phyloP scores from a whole-genome alignment of 768 basidiomycete genomes.

The Lentinula sp. region DNA sequence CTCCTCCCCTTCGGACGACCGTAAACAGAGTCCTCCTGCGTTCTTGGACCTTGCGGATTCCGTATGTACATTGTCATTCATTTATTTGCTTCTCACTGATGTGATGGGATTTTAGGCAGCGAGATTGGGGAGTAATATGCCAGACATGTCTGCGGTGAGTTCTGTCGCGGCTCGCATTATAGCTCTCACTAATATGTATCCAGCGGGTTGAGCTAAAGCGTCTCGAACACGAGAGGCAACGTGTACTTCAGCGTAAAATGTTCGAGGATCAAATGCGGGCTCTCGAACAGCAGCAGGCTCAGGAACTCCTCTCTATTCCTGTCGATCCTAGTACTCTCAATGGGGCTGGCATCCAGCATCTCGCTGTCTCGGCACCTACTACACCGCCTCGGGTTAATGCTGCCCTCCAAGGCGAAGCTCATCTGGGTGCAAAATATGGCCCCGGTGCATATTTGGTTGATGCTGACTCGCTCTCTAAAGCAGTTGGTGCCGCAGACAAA shows the following conservation, averaged over 20 bases:
- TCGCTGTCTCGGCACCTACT: slow-evolving; percentile 86
- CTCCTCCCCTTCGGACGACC: slow-evolving; percentile 51
- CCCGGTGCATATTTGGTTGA: slow-evolving; percentile 47
- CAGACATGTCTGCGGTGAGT: slow-evolving; percentile 83
- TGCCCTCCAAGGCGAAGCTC: slow-evolving; percentile 54
- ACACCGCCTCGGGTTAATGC: slow-evolving; percentile 80
- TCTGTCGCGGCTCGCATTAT: neutral
- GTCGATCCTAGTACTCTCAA: slow-evolving; percentile 41
- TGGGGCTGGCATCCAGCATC: slow-evolving; percentile 53
- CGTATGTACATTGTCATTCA: slow-evolving; percentile 40
- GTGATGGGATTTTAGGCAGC: slow-evolving; percentile 50
- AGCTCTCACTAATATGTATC: slow-evolving; percentile 5
- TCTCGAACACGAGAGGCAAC: slow-evolving; percentile 87
- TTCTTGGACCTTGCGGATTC: slow-evolving; percentile 94
- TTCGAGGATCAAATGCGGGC: slow-evolving; percentile 97
- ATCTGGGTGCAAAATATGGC: slow-evolving; percentile 34
- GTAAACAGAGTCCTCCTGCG: slow-evolving; percentile 85
- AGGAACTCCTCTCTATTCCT: slow-evolving; percentile 75
- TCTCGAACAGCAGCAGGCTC: slow-evolving; percentile 86
- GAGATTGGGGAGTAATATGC: slow-evolving; percentile 78
- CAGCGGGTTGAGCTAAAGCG: slow-evolving; percentile 90
- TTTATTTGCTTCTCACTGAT: slow-evolving; percentile 9
- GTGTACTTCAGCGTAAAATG: slow-evolving; percentile 75
- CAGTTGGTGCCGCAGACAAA: slow-evolving; percentile 70
- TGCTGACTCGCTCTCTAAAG: slow-evolving; percentile 58